Evolutionary conservation across 2,329 filamentous ascomycete species (phyloP).

Genomic region (Hypoxylon sp.): DNA sequence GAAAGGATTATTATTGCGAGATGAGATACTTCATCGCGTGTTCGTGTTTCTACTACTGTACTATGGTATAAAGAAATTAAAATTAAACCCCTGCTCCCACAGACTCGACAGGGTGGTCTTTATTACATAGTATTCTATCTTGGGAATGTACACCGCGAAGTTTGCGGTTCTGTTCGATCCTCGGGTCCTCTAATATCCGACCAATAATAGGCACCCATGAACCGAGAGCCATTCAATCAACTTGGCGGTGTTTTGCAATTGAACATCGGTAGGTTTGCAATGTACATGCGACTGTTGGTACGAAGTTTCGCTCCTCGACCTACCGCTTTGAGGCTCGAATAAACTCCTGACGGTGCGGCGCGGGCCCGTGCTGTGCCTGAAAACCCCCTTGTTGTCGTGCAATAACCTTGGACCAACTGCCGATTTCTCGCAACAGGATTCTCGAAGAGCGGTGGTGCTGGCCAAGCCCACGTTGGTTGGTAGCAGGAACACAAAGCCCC

Average conservation of each 20-base stretch:
- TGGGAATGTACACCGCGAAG: conserved; percentile 4
- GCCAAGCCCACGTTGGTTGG: not conserved
- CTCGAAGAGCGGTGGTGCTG: not conserved
- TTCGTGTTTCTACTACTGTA: not conserved
- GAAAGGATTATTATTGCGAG: conserved; percentile 14
- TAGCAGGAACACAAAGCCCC: not conserved
- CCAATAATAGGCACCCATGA: not conserved
- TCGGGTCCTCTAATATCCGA: not conserved
- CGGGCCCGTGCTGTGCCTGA: not conserved
- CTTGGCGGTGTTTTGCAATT: conserved; percentile 14
- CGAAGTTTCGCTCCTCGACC: not conserved
- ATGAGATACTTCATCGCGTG: conserved; percentile 4
- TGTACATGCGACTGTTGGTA: conserved; percentile 22
- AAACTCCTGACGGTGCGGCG: not conserved
- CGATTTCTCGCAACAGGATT: not conserved
- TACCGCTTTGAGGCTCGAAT: conserved; percentile 2
- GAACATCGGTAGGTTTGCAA: conserved; percentile 5
- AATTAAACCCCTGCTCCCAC: not conserved
- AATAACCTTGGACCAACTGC: not conserved
- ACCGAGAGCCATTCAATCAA: not conserved
- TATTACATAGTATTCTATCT: conserved; percentile 4
- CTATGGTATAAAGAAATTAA: conserved; percentile 9
- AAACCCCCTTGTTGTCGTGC: not conserved
- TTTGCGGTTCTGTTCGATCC: conserved; percentile 8
- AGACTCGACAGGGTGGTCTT: conserved; percentile 18